Evolutionary conservation across 2,329 filamentous ascomycete genomes (phyloP).

Genomic region (Fusarium sp.): DNA sequence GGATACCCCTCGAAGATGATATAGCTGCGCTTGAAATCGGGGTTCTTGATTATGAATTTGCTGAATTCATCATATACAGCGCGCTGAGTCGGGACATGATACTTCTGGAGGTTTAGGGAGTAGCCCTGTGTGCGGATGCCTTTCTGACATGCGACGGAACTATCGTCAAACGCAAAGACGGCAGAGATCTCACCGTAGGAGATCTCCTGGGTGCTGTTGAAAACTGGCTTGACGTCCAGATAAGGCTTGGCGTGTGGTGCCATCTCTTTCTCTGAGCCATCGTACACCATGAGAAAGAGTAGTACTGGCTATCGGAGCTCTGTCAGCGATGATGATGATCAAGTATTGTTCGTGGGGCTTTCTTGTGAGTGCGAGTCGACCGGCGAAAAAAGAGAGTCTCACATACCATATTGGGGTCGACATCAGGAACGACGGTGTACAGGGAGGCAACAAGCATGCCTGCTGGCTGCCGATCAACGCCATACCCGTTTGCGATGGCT

Average conservation of each 20-base stretch:
- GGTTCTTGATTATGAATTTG: constrained; percentile 44
- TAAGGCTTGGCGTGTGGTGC: not conserved
- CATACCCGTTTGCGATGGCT: not conserved
- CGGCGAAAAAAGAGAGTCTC: not conserved
- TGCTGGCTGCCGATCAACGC: not conserved
- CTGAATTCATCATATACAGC: constrained; percentile 29
- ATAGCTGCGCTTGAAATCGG: not conserved
- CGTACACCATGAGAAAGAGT: not conserved
- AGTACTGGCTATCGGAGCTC: not conserved
- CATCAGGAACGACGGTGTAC: not conserved
- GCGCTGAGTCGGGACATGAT: not conserved
- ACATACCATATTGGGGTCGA: not conserved
- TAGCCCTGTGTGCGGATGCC: not conserved
- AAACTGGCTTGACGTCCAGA: not conserved
- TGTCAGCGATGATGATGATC: not conserved
- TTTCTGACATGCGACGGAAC: not conserved
- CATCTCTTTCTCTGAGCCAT: not conserved
- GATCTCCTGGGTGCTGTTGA: not conserved
- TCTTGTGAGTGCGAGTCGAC: not conserved
- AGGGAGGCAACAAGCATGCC: not conserved
- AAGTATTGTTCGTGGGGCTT: not conserved
- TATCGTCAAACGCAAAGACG: not conserved
- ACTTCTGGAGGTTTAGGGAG: not conserved
- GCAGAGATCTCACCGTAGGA: not conserved
- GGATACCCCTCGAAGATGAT: constrained; percentile 70